Evolutionary conservation across 495 filamentous ascomycete genomes (phyloP), one percentile per base, ranked within the genome.

Genomic region (Tetracladium marchalianum): DNA sequence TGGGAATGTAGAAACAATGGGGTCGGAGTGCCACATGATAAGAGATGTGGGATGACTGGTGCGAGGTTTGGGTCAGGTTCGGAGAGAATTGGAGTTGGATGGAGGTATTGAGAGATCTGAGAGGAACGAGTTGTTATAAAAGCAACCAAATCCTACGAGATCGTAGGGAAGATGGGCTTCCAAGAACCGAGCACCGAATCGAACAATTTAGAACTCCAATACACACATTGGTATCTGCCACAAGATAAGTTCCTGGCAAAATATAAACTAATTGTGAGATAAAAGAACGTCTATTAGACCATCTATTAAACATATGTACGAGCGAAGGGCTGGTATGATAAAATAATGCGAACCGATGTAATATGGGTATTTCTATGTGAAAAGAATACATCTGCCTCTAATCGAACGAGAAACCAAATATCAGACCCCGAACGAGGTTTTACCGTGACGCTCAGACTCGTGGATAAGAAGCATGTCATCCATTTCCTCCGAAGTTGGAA

Each of bases 1-100:
- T 45, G n/a, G 18, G 56, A 59, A 40, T 59, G 56, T 43, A 51
- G 44, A 34, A 59, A 56, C 31, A 54, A 59, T 44, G 52, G 43
- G 17, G 12, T 33, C 5, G 41, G 22, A 24, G 40, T 15, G 27
- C 44, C 33, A 16, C 35, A 17, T n/a, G 5, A 27, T 11, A 43
- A 41, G 24, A 49, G 54, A 22, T 49, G 42, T 45, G 54, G 55
- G 13, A 34, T 34, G 18, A 41, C 17, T 31, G 51, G 44, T 41
- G 49, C 55, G 31, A 49, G 51, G 17, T 54, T 49, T 46, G 55
- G 52, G 15, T 40, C 51, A 12, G 55, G 49, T 4, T 33, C 27
- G 38, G 45, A 52, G 44, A 58, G 55, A 37, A 46, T 58, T 19
- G 55, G 55, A 8, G 51, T 58, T 43, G 51, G 55, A 1, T 58